Evolutionary conservation across 164 flowering plant species (phyloP), one percentile per base, ranked within the genome.

Genomic region (Vitis cinerea): DNA sequence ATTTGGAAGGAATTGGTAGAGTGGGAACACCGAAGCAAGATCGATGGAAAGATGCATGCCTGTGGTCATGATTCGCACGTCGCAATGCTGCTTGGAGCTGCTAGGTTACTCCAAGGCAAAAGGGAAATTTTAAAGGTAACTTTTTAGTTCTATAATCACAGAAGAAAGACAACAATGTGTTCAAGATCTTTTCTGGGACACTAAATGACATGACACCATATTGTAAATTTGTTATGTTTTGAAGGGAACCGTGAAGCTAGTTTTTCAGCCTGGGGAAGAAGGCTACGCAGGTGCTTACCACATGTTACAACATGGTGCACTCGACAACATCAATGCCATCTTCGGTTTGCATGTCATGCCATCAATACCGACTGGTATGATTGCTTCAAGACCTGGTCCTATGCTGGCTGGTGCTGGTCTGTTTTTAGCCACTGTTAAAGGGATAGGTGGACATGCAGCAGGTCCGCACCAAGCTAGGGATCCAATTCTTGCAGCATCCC

Each of bases 41-140:
- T 73, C 30, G 79, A 82, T 48, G 94, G 92, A 10, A 85, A 82
- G 68, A 90, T 90, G 96, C 96, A 90, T 60, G 93, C 93, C 15
- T 88, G 96, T 65, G 96, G 96, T 54, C 96, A 88, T 44, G 96
- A 90, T 77, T 81, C 86, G 30, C 91, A 88, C 67, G 88, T 84
- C 9, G 81, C 96, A 9, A 90, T 88, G 91, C 81, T 90, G 48
- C 89, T 88, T 57, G 96, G 91, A 27, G 96, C 96, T 51, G 97
- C 97, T 9, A 91, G 83, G 73, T 72, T 91, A 72, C 90, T 91
- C 48, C 84, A 86, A 48, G 58, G 17, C 11, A 78, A 71, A 51
- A 78, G 75, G 66, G 64, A 86, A 67, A 64, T 68, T 57, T 31
- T 88, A 55, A 79, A 81, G 84, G 86, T 82, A 67, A 10, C 14